A percentile compares a stretch with the other conserved stretches of the same genome.
Evolutionary conservation across 495 filamentous ascomycete genomes (phyloP).

Genomic region (Aspergillus sclerotioniger): DNA sequence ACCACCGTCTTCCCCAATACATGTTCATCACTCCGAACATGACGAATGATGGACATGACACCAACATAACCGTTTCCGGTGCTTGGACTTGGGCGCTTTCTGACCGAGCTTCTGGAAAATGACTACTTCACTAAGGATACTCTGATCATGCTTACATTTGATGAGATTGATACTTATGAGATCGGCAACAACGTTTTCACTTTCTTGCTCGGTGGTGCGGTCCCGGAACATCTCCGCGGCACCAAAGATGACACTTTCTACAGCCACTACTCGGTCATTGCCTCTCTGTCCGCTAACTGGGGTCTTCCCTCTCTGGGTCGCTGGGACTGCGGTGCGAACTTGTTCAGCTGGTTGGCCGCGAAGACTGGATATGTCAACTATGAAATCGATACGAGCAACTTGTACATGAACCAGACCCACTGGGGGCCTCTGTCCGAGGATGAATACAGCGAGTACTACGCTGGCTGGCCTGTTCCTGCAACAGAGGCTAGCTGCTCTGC

Average conservation of each 20-base stretch:
- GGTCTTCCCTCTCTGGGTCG: slow-evolving; percentile 58
- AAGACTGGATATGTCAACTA: slow-evolving; percentile 49
- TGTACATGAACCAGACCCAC: slow-evolving; percentile 47
- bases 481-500: slow-evolving; percentile 43
- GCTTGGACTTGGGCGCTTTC: slow-evolving; percentile 58
- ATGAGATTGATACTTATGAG: slow-evolving; percentile 62
- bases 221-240: slow-evolving; percentile 55
- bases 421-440: slow-evolving; percentile 41
- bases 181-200: slow-evolving; percentile 54
- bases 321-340: slow-evolving; percentile 64
- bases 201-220: slow-evolving; percentile 62
- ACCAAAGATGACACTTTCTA: slow-evolving; percentile 67
- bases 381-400: slow-evolving; percentile 33
- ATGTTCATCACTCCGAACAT: slow-evolving; percentile 76
- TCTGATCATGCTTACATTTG: slow-evolving; percentile 62
- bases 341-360: slow-evolving; percentile 55
- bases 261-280: slow-evolving; percentile 68
- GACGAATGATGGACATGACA: slow-evolving; percentile 71
- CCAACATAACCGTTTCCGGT: slow-evolving; percentile 57
- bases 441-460: slow-evolving; percentile 28
- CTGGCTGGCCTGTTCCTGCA: slow-evolving; percentile 42
- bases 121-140: slow-evolving; percentile 66
- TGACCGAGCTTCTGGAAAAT: slow-evolving; percentile 60
- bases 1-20: slow-evolving; percentile 64
- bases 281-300: slow-evolving; percentile 68